phyloP scores from a whole-genome alignment of 768 basidiomycete species.

The Amanita pseudoporphyria region DNA sequence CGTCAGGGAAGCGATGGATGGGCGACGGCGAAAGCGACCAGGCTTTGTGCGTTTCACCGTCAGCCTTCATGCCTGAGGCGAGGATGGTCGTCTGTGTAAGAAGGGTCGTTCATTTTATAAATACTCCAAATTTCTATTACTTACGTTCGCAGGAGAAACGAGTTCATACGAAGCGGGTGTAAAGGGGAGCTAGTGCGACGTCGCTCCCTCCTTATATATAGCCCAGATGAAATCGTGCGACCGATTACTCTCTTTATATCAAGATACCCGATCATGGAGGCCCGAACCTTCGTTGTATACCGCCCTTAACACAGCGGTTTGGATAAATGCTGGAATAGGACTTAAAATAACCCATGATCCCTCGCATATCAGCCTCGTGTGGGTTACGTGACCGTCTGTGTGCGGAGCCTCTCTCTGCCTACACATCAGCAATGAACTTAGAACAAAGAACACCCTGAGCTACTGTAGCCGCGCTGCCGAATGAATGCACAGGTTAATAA shows the following conservation, averaged over 20 bases:
- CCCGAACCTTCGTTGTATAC: not conserved
- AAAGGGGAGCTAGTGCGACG: not conserved
- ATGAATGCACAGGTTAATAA: too few relatives aligned
- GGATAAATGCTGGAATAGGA: too few relatives aligned
- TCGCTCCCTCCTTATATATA: not conserved
- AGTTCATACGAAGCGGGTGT: not conserved
- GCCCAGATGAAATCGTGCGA: not conserved
- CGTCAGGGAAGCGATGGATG: constrained; percentile 22
- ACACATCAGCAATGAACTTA: too few relatives aligned
- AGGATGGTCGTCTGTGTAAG: not conserved
- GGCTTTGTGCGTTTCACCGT: not conserved
- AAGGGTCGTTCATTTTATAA: not conserved
- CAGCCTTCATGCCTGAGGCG: not conserved
- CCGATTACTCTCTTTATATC: not conserved
- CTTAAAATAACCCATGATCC: too few relatives aligned
- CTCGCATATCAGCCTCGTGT: too few relatives aligned
- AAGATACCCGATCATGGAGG: not conserved
- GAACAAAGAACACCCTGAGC: too few relatives aligned
- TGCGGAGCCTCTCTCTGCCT: too few relatives aligned
- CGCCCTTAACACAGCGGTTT: not conserved
- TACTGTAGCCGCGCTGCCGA: too few relatives aligned
- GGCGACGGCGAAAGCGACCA: constrained; percentile 2
- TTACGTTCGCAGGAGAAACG: not conserved
- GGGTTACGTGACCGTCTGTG: too few relatives aligned
- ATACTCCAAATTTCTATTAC: not conserved